Conservation (phyloP, 2,329 filamentous ascomycete species). For the Immersiporthe knoxdaviesiana region DNA sequence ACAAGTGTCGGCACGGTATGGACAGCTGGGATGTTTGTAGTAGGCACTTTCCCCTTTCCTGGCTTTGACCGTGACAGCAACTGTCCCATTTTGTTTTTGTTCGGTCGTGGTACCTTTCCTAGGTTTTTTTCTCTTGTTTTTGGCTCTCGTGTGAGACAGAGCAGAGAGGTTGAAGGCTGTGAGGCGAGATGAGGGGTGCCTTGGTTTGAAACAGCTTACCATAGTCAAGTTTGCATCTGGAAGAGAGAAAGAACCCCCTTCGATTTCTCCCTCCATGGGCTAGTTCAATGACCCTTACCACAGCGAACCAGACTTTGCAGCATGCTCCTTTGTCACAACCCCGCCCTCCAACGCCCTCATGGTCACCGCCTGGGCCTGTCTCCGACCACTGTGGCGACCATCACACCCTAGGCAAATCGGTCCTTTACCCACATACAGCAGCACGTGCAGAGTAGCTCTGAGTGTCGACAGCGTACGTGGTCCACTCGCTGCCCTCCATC, state of each 20-base stretch:
- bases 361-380: neutral
- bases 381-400: neutral
- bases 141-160: neutral
- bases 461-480: neutral
- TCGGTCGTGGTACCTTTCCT: neutral
- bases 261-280: neutral
- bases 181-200: neutral
- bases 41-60: neutral
- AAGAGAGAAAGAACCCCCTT: neutral
- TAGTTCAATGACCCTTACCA: neutral
- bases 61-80: neutral
- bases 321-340: neutral
- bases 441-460: neutral
- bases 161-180: neutral
- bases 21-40: neutral
- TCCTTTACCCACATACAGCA: neutral
- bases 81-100: neutral
- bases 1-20: neutral
- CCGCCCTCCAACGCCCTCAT: neutral
- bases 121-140: neutral
- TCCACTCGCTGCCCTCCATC: constrained; percentile 1
- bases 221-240: neutral
- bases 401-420: neutral
- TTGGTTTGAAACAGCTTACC: neutral
- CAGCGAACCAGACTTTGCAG: neutral